Base-by-base conservation (phyloP, 768 basidiomycete genomes). In the Pleurotus giganteus region DNA sequence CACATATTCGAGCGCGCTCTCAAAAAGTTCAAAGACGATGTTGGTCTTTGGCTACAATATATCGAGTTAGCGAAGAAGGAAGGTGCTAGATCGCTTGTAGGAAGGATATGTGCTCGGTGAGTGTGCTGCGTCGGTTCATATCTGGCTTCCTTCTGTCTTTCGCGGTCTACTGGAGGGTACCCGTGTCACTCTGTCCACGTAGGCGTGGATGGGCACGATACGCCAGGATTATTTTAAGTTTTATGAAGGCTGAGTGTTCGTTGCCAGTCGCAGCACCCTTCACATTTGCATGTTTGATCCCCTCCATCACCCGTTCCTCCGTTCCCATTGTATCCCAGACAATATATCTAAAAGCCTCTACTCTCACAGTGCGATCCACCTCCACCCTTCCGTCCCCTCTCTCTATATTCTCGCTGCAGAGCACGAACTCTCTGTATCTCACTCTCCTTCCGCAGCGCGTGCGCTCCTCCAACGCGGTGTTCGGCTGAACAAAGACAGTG, bases 1-100 rank as follows among this genome's bases (percentile, higher is more conserved):
- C 87, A 91, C 58, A 92, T 96, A 55, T 93, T 96, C 61, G 92
- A 96, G 68, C 84, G 94, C 17, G 94, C 91, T 1, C 76, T 94
- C 19, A 86, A 82, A 66, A 89, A 87, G 64, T 97, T 98, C 81
- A 92, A 91, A 62, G 80, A 80, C 8, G 94, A 98, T 66, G 77
- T 96, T 4, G 85, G 79, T 3, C 78, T 95, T 7, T 98, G 94
- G 94, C 73, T 90, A 45, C 88, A 94, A 60, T 97, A 96, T 65
- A 85, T 95, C 45, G 79, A 91, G 55, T 78, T 92, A 19, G 94
- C 93, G 1, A 88, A 91, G 68, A 78, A 82, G 43, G 86, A 92
- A 65, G 84, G 85, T 0, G 93, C 94, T 42, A 76, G 83, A 13
- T 83, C 89, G 41, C 76, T 96, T 19, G 89, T 93, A 2, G 88